phyloP scores from a whole-genome alignment of 805 yeast genomes.

The Yarrowia hollandica region DNA sequence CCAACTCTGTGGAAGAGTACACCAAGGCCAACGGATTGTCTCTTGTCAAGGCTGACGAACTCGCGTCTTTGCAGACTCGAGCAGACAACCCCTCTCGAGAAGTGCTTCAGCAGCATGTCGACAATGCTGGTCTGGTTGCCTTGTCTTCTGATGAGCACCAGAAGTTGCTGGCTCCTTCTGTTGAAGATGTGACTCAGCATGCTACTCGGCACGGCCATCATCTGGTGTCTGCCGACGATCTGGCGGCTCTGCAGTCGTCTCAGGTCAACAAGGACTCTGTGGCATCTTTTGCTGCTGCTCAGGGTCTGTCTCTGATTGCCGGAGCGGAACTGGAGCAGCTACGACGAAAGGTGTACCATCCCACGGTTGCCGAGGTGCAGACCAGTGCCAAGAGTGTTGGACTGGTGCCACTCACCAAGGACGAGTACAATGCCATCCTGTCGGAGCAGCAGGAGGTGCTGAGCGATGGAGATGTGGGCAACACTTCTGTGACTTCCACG shows the following conservation, averaged over 20 bases:
- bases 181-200: not conserved
- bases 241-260: not conserved
- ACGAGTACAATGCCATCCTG: slow-evolving; percentile 23
- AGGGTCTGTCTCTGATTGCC: slow-evolving; percentile 27
- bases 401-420: slow-evolving; percentile 25
- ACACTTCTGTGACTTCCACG: slow-evolving; percentile 27
- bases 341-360: slow-evolving; percentile 23
- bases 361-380: slow-evolving; percentile 7
- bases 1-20: slow-evolving; percentile 21
- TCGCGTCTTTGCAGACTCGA: slow-evolving; percentile 32
- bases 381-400: slow-evolving; percentile 30
- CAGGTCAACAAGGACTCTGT: slow-evolving; percentile 12
- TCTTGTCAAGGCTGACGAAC: slow-evolving; percentile 32
- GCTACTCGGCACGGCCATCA: not conserved
- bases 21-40: slow-evolving; percentile 27
- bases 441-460: slow-evolving; percentile 15
- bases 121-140: not conserved
- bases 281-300: not conserved
- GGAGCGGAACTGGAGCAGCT: not conserved
- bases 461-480: slow-evolving; percentile 7
- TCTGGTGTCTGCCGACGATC: slow-evolving; percentile 6
- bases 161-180: not conserved
- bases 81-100: slow-evolving; percentile 14
- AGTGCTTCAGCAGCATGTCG: not conserved
- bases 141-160: not conserved